A percentile compares a stretch with the other conserved stretches of the same genome.
Conservation (phyloP, 805 yeast species). For the Yamadazyma laniorum region DNA sequence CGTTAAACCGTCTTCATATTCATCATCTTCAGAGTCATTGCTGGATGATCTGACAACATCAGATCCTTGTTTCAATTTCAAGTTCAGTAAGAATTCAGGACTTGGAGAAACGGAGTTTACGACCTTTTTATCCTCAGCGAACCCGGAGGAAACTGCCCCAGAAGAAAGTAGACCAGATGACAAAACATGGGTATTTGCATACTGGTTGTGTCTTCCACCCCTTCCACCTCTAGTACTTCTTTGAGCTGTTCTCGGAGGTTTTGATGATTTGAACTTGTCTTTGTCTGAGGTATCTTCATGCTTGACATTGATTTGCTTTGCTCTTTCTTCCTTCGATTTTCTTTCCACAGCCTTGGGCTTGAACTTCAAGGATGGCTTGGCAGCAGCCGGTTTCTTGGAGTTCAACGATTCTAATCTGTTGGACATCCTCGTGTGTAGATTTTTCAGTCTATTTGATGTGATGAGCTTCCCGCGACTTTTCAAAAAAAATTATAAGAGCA, state of each 20-base stretch:
- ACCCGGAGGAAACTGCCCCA: constrained; percentile 44
- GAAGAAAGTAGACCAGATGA: constrained; percentile 73
- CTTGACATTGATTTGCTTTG: constrained; percentile 53
- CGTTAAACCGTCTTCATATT: constrained; percentile 39
- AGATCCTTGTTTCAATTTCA: constrained; percentile 18
- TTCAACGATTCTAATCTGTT: constrained; percentile 43
- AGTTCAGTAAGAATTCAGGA: constrained; percentile 40
- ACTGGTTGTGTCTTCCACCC: constrained; percentile 31
- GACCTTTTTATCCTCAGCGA: constrained; percentile 25
- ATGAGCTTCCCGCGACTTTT: constrained; percentile 3
- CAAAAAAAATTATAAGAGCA: constrained; percentile 2
- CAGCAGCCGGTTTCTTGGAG: constrained; percentile 24
- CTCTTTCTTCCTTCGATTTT: constrained; percentile 81
- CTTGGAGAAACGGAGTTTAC: constrained; percentile 33
- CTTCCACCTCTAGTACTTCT: constrained; percentile 30
- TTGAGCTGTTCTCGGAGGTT: constrained; percentile 28
- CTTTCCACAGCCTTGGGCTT: constrained; percentile 87
- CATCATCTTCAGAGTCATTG: constrained; percentile 18
- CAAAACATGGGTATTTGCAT: constrained; percentile 59
- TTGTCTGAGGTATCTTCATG: constrained; percentile 25
- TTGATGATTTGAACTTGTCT: constrained; percentile 5
- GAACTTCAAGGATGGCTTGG: constrained; percentile 65
- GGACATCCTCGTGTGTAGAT: constrained; percentile 31
- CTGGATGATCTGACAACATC: not conserved
- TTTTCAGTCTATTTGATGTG: constrained; percentile 3